A percentile compares a stretch with the other conserved stretches of the same genome.
Conservation (phyloP, 352 stramenopile species). For the Phytophthora pinifolia region DNA sequence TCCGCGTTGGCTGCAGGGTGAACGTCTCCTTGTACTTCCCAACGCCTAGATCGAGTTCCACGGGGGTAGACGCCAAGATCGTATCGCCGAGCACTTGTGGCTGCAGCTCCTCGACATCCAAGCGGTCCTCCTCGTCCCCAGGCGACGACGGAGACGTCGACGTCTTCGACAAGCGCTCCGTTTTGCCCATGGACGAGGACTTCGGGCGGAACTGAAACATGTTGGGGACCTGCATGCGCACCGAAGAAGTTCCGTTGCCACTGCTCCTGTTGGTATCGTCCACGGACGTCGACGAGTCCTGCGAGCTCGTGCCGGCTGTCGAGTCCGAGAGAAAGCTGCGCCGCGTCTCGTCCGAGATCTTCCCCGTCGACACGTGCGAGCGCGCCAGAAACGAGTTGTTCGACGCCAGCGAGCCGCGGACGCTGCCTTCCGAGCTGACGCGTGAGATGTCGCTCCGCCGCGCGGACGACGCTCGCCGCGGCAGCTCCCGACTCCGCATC, state of each 20-base stretch:
- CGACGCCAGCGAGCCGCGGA: conserved; percentile 29
- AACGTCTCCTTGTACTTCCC: conserved; percentile 57
- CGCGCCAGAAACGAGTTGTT: conserved; percentile 32
- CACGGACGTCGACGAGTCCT: conserved; percentile 21
- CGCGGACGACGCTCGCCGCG: conserved; percentile 40
- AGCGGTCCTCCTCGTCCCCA: conserved; percentile 34
- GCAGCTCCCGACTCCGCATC: conserved; percentile 53
- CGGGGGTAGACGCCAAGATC: conserved; percentile 20
- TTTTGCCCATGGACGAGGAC: conserved; percentile 38
- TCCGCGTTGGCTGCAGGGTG: conserved; percentile 14
- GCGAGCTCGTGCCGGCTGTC: conserved; percentile 30
- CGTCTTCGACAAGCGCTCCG: conserved; percentile 38
- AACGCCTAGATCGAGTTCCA: conserved; percentile 52
- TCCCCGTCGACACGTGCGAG: conserved; percentile 24
- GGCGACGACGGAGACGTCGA: conserved; percentile 36
- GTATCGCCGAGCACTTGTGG: conserved; percentile 31
- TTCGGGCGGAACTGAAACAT: conserved; percentile 66
- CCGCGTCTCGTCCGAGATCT: conserved; percentile 31
- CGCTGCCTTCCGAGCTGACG: conserved; percentile 31
- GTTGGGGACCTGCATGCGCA: conserved; percentile 47
- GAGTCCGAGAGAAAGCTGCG: conserved; percentile 42
- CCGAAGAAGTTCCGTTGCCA: conserved; percentile 32
- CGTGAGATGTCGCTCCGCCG: conserved; percentile 35
- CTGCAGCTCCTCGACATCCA: conserved; percentile 39
- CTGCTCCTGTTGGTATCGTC: conserved; percentile 32